Percentiles rank a stretch among this genome's conserved stretches.
Evolutionary conservation across 768 basidiomycete genomes (phyloP).

Genomic region (Rhizopogon vulgaris): DNA sequence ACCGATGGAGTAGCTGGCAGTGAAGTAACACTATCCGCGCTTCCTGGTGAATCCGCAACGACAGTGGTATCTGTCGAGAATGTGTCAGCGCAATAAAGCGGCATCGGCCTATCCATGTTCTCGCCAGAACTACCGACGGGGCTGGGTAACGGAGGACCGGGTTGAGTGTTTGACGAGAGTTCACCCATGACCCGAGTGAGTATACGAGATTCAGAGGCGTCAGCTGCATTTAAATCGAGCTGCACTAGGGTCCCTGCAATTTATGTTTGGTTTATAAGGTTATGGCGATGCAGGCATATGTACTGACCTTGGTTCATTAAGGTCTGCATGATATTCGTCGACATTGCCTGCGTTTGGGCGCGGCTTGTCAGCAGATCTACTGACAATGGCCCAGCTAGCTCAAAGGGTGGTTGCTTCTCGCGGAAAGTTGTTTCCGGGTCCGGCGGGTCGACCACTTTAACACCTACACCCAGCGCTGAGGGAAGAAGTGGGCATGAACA

Average conservation of each 20-base stretch:
- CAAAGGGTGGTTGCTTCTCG: slow-evolving; percentile 13
- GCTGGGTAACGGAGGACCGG: slow-evolving; percentile 14
- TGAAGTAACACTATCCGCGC: background rate
- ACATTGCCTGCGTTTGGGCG: slow-evolving; percentile 4
- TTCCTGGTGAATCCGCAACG: slow-evolving; percentile 5
- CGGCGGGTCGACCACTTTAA: slow-evolving; percentile 33
- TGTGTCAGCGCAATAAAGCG: background rate
- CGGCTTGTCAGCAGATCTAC: slow-evolving; percentile 16
- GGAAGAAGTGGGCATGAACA: slow-evolving; percentile 1
- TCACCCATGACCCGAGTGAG: slow-evolving; percentile 40
- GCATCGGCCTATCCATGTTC: background rate
- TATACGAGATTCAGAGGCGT: slow-evolving; percentile 24
- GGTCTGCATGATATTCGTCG: slow-evolving; percentile 47
- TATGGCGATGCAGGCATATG: background rate
- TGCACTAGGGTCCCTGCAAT: slow-evolving; percentile 52
- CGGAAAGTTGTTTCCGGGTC: slow-evolving; percentile 17
- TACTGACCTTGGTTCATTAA: slow-evolving; percentile 57
- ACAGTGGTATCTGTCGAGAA: background rate
- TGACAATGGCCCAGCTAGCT: slow-evolving; percentile 22
- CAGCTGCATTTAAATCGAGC: slow-evolving; percentile 37
- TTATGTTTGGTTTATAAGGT: background rate
- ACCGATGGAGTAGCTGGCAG: slow-evolving; percentile 3
- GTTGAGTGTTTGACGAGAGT: slow-evolving; percentile 32
- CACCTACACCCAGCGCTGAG: slow-evolving; percentile 63
- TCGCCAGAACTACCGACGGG: slow-evolving; percentile 1